Conservation (phyloP, 345 rosid genomes). For the Eutrema japonicum region DNA sequence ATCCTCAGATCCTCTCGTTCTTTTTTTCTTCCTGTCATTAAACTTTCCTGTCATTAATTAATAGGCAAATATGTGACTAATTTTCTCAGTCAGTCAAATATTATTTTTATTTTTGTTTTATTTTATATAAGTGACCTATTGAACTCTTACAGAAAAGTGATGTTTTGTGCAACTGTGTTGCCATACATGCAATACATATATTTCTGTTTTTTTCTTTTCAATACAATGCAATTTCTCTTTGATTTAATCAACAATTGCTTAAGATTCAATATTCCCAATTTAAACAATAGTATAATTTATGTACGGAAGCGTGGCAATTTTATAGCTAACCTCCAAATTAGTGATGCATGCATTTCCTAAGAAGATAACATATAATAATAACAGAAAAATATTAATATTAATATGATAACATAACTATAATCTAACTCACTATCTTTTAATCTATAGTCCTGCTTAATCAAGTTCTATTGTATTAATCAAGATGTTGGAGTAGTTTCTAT, state of each 20-base stretch:
- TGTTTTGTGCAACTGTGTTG: too few species aligned
- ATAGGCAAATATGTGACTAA: neutral
- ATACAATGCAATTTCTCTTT: neutral
- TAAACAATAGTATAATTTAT: neutral
- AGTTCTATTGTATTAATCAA: neutral
- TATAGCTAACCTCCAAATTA: slow-evolving; percentile 34
- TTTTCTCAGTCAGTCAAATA: neutral
- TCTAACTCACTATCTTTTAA: neutral
- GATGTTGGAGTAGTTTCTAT: too few species aligned
- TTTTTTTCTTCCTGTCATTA: neutral
- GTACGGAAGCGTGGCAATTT: neutral
- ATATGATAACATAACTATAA: neutral
- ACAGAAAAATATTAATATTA: neutral
- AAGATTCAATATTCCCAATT: neutral
- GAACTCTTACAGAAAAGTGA: too few species aligned
- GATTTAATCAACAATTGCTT: too few species aligned
- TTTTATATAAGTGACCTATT: too few species aligned
- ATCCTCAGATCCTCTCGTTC: neutral
- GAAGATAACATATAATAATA: slow-evolving; percentile 11
- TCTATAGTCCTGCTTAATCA: neutral
- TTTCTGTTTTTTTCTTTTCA: neutral
- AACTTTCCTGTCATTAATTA: neutral
- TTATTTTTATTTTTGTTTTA: neutral
- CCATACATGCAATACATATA: neutral
- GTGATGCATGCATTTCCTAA: neutral